A percentile compares a stretch with the other conserved stretches of the same genome.
phyloP scores from a whole-genome alignment of 352 stramenopile species.

The Pythium aristosporum region DNA sequence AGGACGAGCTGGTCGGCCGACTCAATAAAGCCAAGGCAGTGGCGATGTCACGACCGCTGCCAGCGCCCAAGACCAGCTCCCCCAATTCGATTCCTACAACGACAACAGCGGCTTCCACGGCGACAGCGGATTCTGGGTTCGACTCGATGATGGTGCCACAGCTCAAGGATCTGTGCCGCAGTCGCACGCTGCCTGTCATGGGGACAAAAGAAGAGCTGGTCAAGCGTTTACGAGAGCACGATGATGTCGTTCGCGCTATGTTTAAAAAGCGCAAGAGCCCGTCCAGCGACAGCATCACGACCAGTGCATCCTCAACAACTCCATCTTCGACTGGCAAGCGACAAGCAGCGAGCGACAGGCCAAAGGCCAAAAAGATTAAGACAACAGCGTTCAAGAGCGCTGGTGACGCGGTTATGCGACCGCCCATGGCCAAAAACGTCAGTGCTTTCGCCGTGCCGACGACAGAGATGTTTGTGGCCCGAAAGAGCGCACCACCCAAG shows the following conservation, averaged over 20 bases:
- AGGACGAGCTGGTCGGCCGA: constrained; percentile 17
- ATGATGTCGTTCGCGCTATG: constrained; percentile 18
- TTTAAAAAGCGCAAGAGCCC: constrained; percentile 25
- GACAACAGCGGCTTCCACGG: neutral
- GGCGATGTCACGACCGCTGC: constrained; percentile 4
- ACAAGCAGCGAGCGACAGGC: neutral
- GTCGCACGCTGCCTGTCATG: constrained; percentile 19
- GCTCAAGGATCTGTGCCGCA: constrained; percentile 24
- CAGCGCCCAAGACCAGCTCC: neutral
- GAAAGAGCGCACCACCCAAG: constrained; percentile 8
- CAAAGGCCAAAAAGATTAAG: constrained; percentile 15
- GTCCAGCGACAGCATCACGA: neutral
- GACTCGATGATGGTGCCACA: constrained; percentile 18
- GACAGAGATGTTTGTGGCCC: neutral
- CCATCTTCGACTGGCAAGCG: neutral
- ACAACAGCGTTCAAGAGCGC: neutral
- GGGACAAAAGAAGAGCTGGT: constrained; percentile 23
- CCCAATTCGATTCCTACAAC: neutral
- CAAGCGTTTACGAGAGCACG: constrained; percentile 16
- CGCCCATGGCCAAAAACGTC: neutral
- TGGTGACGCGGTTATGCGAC: neutral
- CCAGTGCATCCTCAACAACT: neutral
- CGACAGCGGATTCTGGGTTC: constrained; percentile 8
- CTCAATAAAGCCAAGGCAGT: neutral
- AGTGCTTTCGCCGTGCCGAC: neutral